Evolutionary conservation across 1,284 basidiomycete species (phyloP), one percentile per base, ranked within the genome.

Genomic region (Malassezia caprae): DNA sequence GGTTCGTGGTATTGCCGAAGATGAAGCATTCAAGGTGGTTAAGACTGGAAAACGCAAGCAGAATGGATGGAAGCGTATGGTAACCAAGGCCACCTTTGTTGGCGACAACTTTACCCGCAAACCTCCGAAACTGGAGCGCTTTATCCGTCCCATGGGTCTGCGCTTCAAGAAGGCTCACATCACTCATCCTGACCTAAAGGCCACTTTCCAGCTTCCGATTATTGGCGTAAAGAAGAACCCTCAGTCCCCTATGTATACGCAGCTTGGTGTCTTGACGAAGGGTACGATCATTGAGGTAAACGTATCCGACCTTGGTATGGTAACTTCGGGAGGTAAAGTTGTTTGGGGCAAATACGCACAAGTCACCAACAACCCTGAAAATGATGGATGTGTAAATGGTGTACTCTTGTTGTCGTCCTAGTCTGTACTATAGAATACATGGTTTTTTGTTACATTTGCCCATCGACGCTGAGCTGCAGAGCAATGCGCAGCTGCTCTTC

Each of bases 11-110:
- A 96, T 99, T 67, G 91, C 93, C 17, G 94, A 99, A 76, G 94
- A 98, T 72, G 94, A 99, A 80, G 94, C 93, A 83, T 99, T 99
- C 82, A 96, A 94, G 80, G 94, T 98, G 31, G 82, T 99, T 81
- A 89, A 91, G 80, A 93, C 93, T 0, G 94, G 94, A 53, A 96
- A 96, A 80, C 87, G 83, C 74, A 96, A 93, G 79, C 84, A 82
- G 75, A 99, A 98, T 78, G 83, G 86, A 24, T 99, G 94, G 94
- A 99, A 99, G 79, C 83, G 94, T 64, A 96, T 99, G 93, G 89
- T 99, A 62, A 96, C 91, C 63, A 99, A 98, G 78, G 91, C 93
- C 42, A 96, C 93, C 2, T 98, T 98, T 75, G 93, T 98, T 40
- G 93, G 93, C 10, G 91, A 96, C 77, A 86, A 89, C 34, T 99